Base-by-base conservation (phyloP, 2,329 filamentous ascomycete genomes). In the Fusarium nurragi region DNA sequence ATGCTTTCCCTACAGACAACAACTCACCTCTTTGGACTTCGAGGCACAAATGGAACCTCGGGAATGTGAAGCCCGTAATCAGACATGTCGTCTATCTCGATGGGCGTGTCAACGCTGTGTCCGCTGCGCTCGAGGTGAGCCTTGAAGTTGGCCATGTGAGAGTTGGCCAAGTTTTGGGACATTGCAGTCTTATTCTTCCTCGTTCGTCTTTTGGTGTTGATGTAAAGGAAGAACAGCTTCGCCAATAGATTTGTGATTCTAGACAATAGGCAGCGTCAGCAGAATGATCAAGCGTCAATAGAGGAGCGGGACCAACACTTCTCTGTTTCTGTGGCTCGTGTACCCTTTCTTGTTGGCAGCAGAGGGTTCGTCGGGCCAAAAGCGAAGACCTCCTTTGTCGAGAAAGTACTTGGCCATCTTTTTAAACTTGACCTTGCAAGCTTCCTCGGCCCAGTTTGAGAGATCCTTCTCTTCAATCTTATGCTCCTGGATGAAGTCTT, bases 331-430 rank as follows among this genome's bases (percentile, higher is more conserved):
- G 41, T 4, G 46, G 36, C 45, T 32, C 19, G 26, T 41, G 14
- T 58, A 60, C 3, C 19, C n/a, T 23, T 40, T 37, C 16, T 30
- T 43, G 30, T 55, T 54, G 12, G 37, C 18, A 28, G 40, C 4
- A 21, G 23, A 23, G 22, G 43, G 21, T 28, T 39, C 28, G 3
- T 61, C 39, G 3, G 66, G 55, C 65, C 66, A 69, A 10, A 46
- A 58, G 4, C 4, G n/a, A 22, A 16, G 4, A 22, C 44, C 19
- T 7, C 47, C n/a, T 13, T 37, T 26, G 1, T 16, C 11, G 8
- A 58, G 46, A 18, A 68, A 68, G 3, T 19, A n/a, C 2, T 26
- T 39, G 4, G 54, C 18, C 22, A 68, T 41, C 6, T 54, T 36
- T 13, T 22, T 32, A 9, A 66, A 14, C 9, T 9, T 25, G 3